These are phyloP conservation scores for Zygotorulaspora florentina DNA, from an alignment of 805 yeast genomes.

Conservation along the genomic window DNA sequence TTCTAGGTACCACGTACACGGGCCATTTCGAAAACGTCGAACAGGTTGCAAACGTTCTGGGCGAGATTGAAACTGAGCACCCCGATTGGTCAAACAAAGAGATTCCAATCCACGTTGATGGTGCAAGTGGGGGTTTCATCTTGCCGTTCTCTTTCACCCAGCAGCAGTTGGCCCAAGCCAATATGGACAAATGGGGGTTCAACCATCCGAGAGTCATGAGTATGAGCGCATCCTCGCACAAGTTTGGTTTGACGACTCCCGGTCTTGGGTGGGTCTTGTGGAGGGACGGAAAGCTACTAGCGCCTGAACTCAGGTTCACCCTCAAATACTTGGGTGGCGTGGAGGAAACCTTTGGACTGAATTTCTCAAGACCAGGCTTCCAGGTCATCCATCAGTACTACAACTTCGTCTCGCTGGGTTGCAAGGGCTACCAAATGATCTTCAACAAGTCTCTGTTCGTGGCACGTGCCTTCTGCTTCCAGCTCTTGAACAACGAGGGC, in stretches of 20 bases:
- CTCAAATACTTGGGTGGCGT: slow-evolving; percentile 82
- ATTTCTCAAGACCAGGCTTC: slow-evolving; percentile 90
- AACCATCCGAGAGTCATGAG: slow-evolving; percentile 69
- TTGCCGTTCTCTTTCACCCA: slow-evolving; percentile 82
- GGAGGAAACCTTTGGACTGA: slow-evolving; percentile 81
- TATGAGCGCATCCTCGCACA: slow-evolving; percentile 89
- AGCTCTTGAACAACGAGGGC: slow-evolving; percentile 54
- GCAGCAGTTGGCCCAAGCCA: slow-evolving; percentile 36
- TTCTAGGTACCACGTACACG: slow-evolving; percentile 87
- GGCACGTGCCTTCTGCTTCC: slow-evolving; percentile 54
- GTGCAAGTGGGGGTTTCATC: slow-evolving; percentile 85
- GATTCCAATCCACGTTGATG: slow-evolving; percentile 88
- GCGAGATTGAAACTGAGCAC: slow-evolving; percentile 48
- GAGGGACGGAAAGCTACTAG: slow-evolving; percentile 60
- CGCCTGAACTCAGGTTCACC: slow-evolving; percentile 69
- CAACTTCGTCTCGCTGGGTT: slow-evolving; percentile 69
- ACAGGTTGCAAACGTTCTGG: slow-evolving; percentile 58
- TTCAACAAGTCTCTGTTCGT: slow-evolving; percentile 63
- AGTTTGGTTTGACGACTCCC: slow-evolving; percentile 84
- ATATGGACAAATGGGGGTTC: slow-evolving; percentile 64
- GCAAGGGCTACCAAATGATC: slow-evolving; percentile 60
- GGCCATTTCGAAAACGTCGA: slow-evolving; percentile 84
- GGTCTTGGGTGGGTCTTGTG: slow-evolving; percentile 93
- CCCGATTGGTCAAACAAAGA: slow-evolving; percentile 39
- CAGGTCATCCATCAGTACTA: slow-evolving; percentile 86